Evolutionary conservation across 2,329 filamentous ascomycete species (phyloP).

Genomic region (Didymosphaeria variabile): DNA sequence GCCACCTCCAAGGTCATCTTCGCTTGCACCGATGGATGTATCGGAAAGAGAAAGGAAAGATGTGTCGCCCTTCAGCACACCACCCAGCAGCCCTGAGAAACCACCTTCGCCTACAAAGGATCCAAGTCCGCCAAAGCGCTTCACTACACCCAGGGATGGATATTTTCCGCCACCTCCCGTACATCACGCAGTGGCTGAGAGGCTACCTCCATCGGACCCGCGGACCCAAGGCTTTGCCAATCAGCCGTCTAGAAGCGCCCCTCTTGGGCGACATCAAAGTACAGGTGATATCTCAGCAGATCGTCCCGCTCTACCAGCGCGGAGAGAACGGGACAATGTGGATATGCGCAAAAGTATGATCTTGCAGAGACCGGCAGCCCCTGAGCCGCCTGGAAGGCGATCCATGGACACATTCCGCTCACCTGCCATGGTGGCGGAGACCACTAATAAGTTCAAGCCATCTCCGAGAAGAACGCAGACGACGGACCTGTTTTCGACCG

Average conservation of each 20-base stretch:
- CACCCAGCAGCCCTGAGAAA: constrained; percentile 75
- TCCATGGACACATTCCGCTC: constrained; percentile 49
- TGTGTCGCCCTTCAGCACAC: constrained; percentile 85
- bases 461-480: constrained; percentile 47
- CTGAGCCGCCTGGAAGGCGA: constrained; percentile 45
- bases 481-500: constrained; percentile 15
- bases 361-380: constrained; percentile 38
- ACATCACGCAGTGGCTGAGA: constrained; percentile 43
- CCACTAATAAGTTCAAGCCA: constrained; percentile 40
- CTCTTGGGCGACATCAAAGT: constrained; percentile 21
- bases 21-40: constrained; percentile 53
- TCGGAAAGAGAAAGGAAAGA: constrained; percentile 53
- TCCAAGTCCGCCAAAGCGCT: constrained; percentile 36
- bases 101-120: constrained; percentile 34
- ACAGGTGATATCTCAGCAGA: constrained; percentile 48
- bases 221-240: constrained; percentile 24
- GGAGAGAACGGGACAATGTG: constrained; percentile 48
- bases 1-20: constrained; percentile 25
- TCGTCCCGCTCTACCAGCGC: constrained; percentile 61
- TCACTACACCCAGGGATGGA: constrained; percentile 34
- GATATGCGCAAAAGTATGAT: constrained; percentile 48
- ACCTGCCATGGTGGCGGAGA: constrained; percentile 31
- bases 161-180: constrained; percentile 46
- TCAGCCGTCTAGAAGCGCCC: constrained; percentile 29
- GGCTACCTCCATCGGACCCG: constrained; percentile 30